Percentiles rank a stretch among this genome's conserved stretches.
phyloP scores from a whole-genome alignment of 352 stramenopile genomes.

The Phytophthora pini region DNA sequence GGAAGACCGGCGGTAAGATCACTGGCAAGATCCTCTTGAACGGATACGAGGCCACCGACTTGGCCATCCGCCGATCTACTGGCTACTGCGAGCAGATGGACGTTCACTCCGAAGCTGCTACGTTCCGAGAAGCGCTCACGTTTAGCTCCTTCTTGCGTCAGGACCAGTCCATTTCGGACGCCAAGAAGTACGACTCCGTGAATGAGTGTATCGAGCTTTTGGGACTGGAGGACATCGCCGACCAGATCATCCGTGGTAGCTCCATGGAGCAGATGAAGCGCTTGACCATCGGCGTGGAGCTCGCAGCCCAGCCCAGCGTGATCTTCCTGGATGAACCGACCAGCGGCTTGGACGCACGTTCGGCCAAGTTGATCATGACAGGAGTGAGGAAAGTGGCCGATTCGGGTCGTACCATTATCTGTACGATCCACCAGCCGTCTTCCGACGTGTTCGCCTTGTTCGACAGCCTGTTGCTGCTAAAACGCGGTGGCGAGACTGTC shows the following conservation, averaged over 20 bases:
- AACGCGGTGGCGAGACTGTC: slow-evolving; percentile 45
- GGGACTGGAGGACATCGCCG: slow-evolving; percentile 61
- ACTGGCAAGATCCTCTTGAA: slow-evolving; percentile 28
- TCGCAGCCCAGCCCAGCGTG: slow-evolving; percentile 47
- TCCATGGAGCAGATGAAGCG: slow-evolving; percentile 41
- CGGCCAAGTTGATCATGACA: slow-evolving; percentile 24
- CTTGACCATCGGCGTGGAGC: slow-evolving; percentile 47
- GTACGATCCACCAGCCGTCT: slow-evolving; percentile 24
- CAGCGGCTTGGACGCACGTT: slow-evolving; percentile 27
- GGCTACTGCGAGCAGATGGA: slow-evolving; percentile 26
- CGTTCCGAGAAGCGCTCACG: slow-evolving; percentile 17
- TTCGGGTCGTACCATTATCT: slow-evolving; percentile 19
- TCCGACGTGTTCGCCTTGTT: slow-evolving; percentile 18
- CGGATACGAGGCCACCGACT: slow-evolving; percentile 23
- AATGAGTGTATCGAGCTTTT: slow-evolving; percentile 81
- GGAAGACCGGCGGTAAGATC: slow-evolving; percentile 26
- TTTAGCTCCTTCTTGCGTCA: slow-evolving; percentile 79
- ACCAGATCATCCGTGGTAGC: slow-evolving; percentile 44
- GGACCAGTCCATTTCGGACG: slow-evolving; percentile 27
- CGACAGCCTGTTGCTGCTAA: slow-evolving; percentile 25
- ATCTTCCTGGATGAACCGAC: slow-evolving; percentile 64
- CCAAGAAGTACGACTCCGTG: slow-evolving; percentile 36
- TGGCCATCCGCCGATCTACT: slow-evolving; percentile 22
- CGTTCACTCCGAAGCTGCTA: slow-evolving; percentile 15
- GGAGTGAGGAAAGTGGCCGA: slow-evolving; percentile 22